phyloP scores from a whole-genome alignment of 2,329 filamentous ascomycete species.

The Apiospora malaysiana region DNA sequence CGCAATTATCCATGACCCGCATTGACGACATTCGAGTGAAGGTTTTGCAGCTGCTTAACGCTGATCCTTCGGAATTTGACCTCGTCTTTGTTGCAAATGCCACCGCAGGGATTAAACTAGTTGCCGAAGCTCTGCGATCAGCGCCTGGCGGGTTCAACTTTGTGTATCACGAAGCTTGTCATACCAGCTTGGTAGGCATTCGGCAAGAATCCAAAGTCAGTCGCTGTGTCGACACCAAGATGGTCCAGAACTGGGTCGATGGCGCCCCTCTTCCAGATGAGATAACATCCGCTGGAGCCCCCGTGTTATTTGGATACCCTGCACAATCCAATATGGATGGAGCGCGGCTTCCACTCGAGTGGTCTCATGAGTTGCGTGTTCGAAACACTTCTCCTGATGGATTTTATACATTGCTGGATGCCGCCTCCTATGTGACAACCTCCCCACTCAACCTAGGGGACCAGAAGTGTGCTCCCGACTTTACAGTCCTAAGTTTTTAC shows the following conservation, averaged over 20 bases:
- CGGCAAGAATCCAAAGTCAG: slow-evolving; percentile 72
- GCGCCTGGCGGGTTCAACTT: slow-evolving; percentile 77
- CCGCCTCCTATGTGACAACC: slow-evolving; percentile 80
- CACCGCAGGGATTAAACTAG: slow-evolving; percentile 67
- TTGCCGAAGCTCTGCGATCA: slow-evolving; percentile 75
- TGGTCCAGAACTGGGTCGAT: slow-evolving; percentile 69
- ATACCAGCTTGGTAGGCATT: slow-evolving; percentile 86
- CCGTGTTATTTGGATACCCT: slow-evolving; percentile 75
- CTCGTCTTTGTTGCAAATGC: slow-evolving; percentile 71
- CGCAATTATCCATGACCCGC: slow-evolving; percentile 74
- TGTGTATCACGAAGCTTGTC: slow-evolving; percentile 81
- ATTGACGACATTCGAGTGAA: slow-evolving; percentile 78
- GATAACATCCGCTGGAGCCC: slow-evolving; percentile 31
- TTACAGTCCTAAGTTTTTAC: slow-evolving; percentile 86
- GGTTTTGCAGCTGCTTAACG: slow-evolving; percentile 78
- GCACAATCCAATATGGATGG: slow-evolving; percentile 96
- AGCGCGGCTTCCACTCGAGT: slow-evolving; percentile 72
- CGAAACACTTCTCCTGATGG: slow-evolving; percentile 34
- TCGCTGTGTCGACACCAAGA: slow-evolving; percentile 69
- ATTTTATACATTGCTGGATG: slow-evolving; percentile 79
- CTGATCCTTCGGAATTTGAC: slow-evolving; percentile 82
- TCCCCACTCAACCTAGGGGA: slow-evolving; percentile 75
- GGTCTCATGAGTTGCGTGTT: slow-evolving; percentile 60
- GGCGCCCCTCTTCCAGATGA: slow-evolving; percentile 41
- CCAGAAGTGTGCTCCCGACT: slow-evolving; percentile 72